phyloP scores from a whole-genome alignment of 768 basidiomycete species.

The Lentinula aciculospora region DNA sequence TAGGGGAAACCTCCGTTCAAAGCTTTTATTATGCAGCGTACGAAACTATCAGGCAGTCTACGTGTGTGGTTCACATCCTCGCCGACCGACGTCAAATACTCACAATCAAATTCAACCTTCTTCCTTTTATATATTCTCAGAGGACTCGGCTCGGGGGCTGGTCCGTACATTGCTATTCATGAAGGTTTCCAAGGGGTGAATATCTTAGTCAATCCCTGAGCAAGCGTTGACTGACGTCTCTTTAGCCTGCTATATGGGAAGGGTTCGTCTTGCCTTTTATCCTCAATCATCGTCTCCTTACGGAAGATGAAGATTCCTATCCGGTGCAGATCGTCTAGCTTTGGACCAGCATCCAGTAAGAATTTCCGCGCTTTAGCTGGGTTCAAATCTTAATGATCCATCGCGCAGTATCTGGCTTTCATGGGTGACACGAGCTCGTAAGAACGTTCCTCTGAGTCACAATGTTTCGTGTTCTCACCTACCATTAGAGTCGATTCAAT shows the following conservation, averaged over 20 bases:
- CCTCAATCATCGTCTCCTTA: slow-evolving; percentile 5
- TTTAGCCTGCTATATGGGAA: slow-evolving; percentile 37
- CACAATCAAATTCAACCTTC: neutral
- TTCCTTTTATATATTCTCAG: slow-evolving; percentile 30
- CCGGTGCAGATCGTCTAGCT: slow-evolving; percentile 69
- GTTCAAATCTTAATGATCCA: slow-evolving; percentile 30
- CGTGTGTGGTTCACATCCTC: slow-evolving; percentile 17
- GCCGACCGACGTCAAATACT: neutral
- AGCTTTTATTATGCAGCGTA: slow-evolving; percentile 41
- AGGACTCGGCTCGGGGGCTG: slow-evolving; percentile 57
- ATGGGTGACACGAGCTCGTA: slow-evolving; percentile 34
- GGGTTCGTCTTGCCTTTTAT: slow-evolving; percentile 23
- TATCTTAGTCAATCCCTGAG: slow-evolving; percentile 14
- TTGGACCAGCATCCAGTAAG: slow-evolving; percentile 77
- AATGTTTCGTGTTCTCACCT: slow-evolving; percentile 3
- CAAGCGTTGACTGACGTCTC: slow-evolving; percentile 6
- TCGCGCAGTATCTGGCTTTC: slow-evolving; percentile 38
- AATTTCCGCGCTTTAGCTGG: slow-evolving; percentile 21
- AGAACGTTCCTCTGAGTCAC: slow-evolving; percentile 12
- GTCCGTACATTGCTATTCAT: slow-evolving; percentile 54
- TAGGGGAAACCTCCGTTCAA: slow-evolving; percentile 41
- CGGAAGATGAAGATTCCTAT: slow-evolving; percentile 49
- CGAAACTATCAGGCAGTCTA: slow-evolving; percentile 35
- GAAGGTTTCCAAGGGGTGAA: slow-evolving; percentile 59
- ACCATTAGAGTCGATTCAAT: slow-evolving; percentile 29